Evolutionary conservation across 345 rosid species (phyloP).

Genomic region (Lepidium aucheri): DNA sequence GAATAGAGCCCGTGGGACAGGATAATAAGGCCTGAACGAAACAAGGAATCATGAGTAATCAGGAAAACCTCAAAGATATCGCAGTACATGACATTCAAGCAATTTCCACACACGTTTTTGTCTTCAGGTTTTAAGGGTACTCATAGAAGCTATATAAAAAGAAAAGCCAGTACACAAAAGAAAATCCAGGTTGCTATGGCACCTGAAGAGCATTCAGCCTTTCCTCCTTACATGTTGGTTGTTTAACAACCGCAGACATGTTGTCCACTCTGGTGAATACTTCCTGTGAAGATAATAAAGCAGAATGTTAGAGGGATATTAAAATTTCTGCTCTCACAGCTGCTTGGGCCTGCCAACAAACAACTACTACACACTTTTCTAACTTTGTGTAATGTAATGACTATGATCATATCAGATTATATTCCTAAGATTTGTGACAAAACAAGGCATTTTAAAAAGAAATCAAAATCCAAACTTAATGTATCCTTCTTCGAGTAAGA

Average conservation of each 20-base stretch:
- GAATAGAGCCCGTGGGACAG: slow-evolving; percentile 60
- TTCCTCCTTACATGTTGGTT: slow-evolving; percentile 41
- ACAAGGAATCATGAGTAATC: background rate
- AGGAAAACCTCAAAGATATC: background rate
- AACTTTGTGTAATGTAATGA: background rate
- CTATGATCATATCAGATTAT: background rate
- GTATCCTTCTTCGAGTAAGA: background rate
- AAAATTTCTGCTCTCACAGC: background rate
- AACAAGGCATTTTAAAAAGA: background rate
- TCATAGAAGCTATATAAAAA: no score
- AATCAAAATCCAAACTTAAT: background rate
- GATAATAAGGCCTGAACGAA: slow-evolving; percentile 47
- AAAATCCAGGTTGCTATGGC: background rate
- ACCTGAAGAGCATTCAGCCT: slow-evolving; percentile 60
- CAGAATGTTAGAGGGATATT: background rate
- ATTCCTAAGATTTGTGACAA: background rate
- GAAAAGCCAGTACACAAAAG: background rate
- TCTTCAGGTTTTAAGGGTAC: no score
- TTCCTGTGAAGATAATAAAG: slow-evolving; percentile 27
- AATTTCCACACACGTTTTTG: background rate
- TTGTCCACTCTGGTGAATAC: slow-evolving; percentile 38
- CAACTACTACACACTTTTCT: background rate
- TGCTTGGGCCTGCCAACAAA: background rate
- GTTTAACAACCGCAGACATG: slow-evolving; percentile 51
- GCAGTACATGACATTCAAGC: background rate